A percentile compares a stretch with the other conserved stretches of the same genome.
Evolutionary conservation across 441 rosid species (phyloP).

Genomic region (Pelargonium exstipulatum): DNA sequence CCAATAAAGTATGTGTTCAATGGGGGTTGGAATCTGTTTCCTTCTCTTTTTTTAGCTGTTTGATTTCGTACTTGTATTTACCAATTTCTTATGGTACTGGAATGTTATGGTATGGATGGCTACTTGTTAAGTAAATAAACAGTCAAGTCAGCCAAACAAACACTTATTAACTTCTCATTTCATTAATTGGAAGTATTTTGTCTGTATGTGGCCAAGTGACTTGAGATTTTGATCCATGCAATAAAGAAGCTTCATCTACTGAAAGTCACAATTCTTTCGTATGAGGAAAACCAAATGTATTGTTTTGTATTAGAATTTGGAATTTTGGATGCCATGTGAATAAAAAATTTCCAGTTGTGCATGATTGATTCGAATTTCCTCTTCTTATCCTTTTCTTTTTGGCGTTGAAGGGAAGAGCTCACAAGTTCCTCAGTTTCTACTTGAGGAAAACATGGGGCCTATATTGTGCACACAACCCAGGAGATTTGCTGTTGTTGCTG

Average conservation of each 20-base stretch:
- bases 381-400: conserved; percentile 6
- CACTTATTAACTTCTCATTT: not conserved
- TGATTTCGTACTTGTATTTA: too few relatives aligned
- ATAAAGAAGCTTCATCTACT: not conserved
- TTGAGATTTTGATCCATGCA: too few relatives aligned
- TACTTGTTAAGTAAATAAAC: not conserved
- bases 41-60: not conserved
- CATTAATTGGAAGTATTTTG: too few relatives aligned
- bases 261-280: not conserved
- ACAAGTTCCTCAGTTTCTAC: conserved; percentile 87
- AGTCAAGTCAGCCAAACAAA: not conserved
- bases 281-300: not conserved
- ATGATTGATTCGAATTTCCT: not conserved
- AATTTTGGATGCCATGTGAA: not conserved
- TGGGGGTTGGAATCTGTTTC: not conserved
- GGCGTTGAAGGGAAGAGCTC: conserved; percentile 78
- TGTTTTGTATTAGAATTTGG: not conserved
- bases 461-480: conserved; percentile 86
- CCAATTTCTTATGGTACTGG: not conserved
- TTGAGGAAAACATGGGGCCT: conserved; percentile 66
- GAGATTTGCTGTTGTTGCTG: conserved; percentile 95
- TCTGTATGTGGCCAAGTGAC: too few relatives aligned
- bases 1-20: too few relatives aligned
- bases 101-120: not conserved
- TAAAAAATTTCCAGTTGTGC: not conserved